Evolutionary conservation across 2,329 filamentous ascomycete genomes (phyloP), one percentile per base, ranked within the genome.

Genomic region (Botryotinia narcissicola): DNA sequence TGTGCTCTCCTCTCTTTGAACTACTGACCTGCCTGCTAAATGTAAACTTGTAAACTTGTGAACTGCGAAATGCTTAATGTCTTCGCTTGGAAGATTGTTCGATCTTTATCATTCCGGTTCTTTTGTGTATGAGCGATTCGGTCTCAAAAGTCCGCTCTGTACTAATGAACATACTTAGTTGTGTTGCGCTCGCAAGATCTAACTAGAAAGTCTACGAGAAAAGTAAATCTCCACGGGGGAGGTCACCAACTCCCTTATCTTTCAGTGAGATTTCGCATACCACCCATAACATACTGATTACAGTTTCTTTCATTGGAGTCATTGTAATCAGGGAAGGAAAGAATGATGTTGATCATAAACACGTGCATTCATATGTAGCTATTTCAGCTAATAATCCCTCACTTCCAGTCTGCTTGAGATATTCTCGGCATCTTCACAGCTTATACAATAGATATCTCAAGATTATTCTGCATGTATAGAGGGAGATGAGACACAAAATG

Each of bases 71-170:
- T 62, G 2, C 3, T 3, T 5, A n/a, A 40, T 40, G 8, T 16
- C 25, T 37, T 40, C 40, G 35, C 16, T 37, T 18, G 10, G 0
- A 40, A 8, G 2, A n/a, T n/a, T n/a, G 22, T 16, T 40, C 12
- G 20, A 61, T 25, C 9, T 3, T 37, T 61, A 37, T 37, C 10
- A 2, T n/a, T n/a, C 12, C 5, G 5, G 51, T 59, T 59, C 18
- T 16, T 60, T 37, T 60, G 10, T 7, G 10, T 25, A 6, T 25
- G 20, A 25, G 20, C 8, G 5, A 9, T 2, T 61, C 1, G 12
- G 8, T 12, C 25, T 29, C 12, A 5, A 54, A 6, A 54, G 3
- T 0, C 12, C 25, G 0, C 2, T 16, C 0, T 54, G 12, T 54
- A 16, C 25, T 8, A 4, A 29, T n/a, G 25, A n/a, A 25, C 9